Percentiles rank a stretch among this genome's conserved stretches.
These are phyloP conservation scores for Paramyrothecium roridum DNA, from an alignment of 2,329 filamentous ascomycete species.

Conservation along the genomic window DNA sequence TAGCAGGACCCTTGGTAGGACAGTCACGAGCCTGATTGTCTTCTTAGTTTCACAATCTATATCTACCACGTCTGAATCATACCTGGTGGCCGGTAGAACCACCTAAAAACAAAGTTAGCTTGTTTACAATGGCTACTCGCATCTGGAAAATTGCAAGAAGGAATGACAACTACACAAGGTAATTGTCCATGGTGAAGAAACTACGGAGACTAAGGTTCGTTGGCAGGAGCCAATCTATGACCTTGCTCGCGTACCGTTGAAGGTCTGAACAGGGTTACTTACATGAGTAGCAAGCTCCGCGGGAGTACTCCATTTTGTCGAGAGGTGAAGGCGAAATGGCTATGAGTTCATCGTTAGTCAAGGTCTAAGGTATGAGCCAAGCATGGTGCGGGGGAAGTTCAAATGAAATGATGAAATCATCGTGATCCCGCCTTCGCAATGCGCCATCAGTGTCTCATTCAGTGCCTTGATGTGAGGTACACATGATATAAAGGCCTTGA, in stretches of 20 bases:
- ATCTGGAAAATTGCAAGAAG: too few relatives aligned
- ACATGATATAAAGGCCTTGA: too few relatives aligned
- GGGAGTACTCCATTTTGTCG: slow-evolving; percentile 41
- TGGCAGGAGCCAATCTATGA: neutral
- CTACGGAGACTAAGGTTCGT: neutral
- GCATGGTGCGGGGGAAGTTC: neutral
- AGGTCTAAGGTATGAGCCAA: neutral
- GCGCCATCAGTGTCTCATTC: too few relatives aligned
- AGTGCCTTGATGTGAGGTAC: too few relatives aligned
- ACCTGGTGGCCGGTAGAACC: slow-evolving; percentile 74
- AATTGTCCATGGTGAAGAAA: neutral
- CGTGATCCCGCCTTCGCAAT: too few relatives aligned
- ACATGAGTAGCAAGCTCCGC: slow-evolving; percentile 52
- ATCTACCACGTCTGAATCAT: slow-evolving; percentile 32
- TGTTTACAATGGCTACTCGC: neutral
- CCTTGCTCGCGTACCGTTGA: neutral
- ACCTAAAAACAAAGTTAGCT: slow-evolving; percentile 45
- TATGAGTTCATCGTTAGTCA: slow-evolving; percentile 5
- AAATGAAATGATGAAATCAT: too few relatives aligned
- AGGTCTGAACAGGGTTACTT: slow-evolving; percentile 22
- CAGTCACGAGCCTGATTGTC: slow-evolving; percentile 74
- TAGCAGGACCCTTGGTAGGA: slow-evolving; percentile 78
- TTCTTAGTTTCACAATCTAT: slow-evolving; percentile 8
- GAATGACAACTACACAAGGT: neutral
- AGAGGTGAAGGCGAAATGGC: neutral